Evolutionary conservation across 23 red algal species (phyloP), one percentile per base, ranked within the genome.

Genomic region (Chondrus crispus): DNA sequence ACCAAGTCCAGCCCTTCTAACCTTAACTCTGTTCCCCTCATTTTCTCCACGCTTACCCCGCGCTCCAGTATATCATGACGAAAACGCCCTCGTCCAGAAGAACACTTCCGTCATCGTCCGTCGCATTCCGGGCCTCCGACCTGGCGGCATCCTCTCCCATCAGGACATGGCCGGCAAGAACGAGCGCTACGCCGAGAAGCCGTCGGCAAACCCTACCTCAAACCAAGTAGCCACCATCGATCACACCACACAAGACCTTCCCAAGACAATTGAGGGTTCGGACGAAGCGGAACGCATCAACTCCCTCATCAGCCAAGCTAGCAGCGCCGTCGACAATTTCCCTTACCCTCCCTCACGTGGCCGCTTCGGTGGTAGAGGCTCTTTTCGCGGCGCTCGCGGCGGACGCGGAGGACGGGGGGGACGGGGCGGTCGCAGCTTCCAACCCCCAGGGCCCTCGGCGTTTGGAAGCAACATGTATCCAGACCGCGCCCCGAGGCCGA

Each of bases 91-190:
- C 24, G 83, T 99, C 58, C 97, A 95, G 38, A 96, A 96, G 73
- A 99, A 99, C 76, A 87, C 94, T 44, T 99, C 94, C 20, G 94
- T 99, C 40, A 91, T 96, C 54, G 93, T 99, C 1, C 91, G 91
- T 57, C 92, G 97, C 41, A 91, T 96, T 68, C 97, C 97, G 29
- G 94, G 89, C 39, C 87, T 93, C 20, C 75, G 66, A 35, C 87
- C 91, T 33, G 96, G 96, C 24, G 94, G 97, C 22, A 91, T 99
- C 20, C 91, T 99, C 16, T 86, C 88, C 42, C 90, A 96, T 32
- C 89, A 94, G 16, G 84, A 81, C 73, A 94, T 96, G 91, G 97
- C 97, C 0, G 90, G 69, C 50, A 99, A 96, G 85, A 99, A 99
- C 81, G 97, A 99, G 80, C 88, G 97, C 20, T 99, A 94, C 62